Evolutionary conservation across 1,284 basidiomycete species (phyloP).

Genomic region (Tylopilus sp.): DNA sequence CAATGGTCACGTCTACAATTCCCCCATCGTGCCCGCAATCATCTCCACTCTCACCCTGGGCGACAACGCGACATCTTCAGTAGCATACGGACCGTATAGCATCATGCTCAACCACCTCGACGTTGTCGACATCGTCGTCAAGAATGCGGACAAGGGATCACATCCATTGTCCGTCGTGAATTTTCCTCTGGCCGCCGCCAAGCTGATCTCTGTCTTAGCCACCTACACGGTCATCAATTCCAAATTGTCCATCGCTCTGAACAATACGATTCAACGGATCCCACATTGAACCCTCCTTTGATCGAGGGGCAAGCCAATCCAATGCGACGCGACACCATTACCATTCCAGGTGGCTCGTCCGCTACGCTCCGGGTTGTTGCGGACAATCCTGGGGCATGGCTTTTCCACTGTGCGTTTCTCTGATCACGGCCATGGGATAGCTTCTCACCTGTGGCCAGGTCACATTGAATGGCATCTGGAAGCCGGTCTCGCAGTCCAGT

Average conservation of each 20-base stretch:
- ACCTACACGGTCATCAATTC: slow-evolving; percentile 80
- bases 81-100: slow-evolving; percentile 79
- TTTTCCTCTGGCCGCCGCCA: not conserved
- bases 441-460: slow-evolving; percentile 39
- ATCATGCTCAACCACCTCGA: slow-evolving; percentile 73
- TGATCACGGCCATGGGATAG: not conserved
- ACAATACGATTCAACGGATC: slow-evolving; percentile 77
- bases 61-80: slow-evolving; percentile 57
- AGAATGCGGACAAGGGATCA: slow-evolving; percentile 73
- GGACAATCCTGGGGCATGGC: slow-evolving; percentile 83
- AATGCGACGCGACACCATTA: slow-evolving; percentile 77
- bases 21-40: slow-evolving; percentile 67
- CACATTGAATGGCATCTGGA: slow-evolving; percentile 83
- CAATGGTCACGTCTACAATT: slow-evolving; percentile 68
- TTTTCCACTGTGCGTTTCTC: slow-evolving; percentile 64
- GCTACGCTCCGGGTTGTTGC: slow-evolving; percentile 68
- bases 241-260: slow-evolving; percentile 71
- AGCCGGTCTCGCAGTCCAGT: slow-evolving; percentile 71
- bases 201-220: slow-evolving; percentile 42
- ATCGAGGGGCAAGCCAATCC: slow-evolving; percentile 78
- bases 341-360: slow-evolving; percentile 56
- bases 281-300: slow-evolving; percentile 76
- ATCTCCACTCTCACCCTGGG: slow-evolving; percentile 78
- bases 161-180: slow-evolving; percentile 70
- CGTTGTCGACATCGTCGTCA: slow-evolving; percentile 76